Conservation (phyloP, 1,284 basidiomycete genomes). For the Leccinum subrobustum region DNA sequence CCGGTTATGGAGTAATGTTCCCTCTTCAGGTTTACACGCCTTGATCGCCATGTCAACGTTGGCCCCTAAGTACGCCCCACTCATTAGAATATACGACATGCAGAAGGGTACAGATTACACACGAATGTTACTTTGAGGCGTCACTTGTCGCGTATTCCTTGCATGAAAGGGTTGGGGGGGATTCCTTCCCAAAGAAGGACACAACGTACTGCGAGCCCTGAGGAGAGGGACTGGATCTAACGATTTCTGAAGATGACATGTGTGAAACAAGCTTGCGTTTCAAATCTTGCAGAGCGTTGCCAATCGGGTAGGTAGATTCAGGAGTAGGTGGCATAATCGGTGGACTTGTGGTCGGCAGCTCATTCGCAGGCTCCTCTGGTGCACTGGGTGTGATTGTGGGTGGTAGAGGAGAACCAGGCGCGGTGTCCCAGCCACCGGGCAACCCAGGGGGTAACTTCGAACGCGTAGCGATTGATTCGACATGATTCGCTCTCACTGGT, state of each 20-base stretch:
- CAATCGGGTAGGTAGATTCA: slow-evolving; percentile 6
- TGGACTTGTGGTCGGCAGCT: slow-evolving; percentile 1
- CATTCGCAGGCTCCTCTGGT: slow-evolving; percentile 9
- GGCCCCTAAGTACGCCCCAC: slow-evolving; percentile 42
- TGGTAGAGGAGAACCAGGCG: slow-evolving; percentile 12
- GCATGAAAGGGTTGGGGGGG: neutral
- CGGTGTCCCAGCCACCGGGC: slow-evolving; percentile 26
- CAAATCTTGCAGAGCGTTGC: slow-evolving; percentile 28
- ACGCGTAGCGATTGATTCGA: slow-evolving; percentile 6
- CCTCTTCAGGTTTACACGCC: slow-evolving; percentile 72
- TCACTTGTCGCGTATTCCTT: slow-evolving; percentile 39
- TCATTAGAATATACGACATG: neutral
- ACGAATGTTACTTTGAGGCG: slow-evolving; percentile 64
- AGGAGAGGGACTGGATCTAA: slow-evolving; percentile 21
- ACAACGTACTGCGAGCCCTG: slow-evolving; percentile 22
- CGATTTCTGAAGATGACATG: too few relatives aligned
- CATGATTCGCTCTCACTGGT: slow-evolving; percentile 2
- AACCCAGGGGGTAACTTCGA: slow-evolving; percentile 26
- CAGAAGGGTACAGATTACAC: slow-evolving; percentile 17
- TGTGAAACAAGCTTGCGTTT: slow-evolving; percentile 31
- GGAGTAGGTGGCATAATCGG: slow-evolving; percentile 9
- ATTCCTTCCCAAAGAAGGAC: neutral
- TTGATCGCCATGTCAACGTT: slow-evolving; percentile 78
- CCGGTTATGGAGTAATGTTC: slow-evolving; percentile 59
- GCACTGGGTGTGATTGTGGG: neutral